phyloP scores from a whole-genome alignment of 2,329 filamentous ascomycete species.

The Calonectria crousiana region DNA sequence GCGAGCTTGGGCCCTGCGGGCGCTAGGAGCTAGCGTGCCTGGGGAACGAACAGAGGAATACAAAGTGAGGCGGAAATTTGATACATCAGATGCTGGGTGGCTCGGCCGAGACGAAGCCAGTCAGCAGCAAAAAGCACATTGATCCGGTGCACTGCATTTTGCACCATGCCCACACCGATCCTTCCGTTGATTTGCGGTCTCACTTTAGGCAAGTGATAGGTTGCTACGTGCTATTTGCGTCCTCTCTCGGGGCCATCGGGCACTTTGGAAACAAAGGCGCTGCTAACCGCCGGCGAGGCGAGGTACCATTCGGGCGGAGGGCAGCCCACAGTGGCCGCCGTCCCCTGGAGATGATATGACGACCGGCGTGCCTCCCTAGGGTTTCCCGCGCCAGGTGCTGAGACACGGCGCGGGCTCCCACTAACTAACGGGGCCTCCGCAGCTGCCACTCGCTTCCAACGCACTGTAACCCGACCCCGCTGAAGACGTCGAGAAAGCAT shows the following conservation, averaged over 20 bases:
- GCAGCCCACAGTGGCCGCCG: conserved; percentile 7
- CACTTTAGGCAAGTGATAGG: not conserved
- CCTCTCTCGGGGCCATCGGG: not conserved
- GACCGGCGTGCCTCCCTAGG: not conserved
- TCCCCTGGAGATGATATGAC: conserved; percentile 17
- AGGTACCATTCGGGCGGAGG: conserved; percentile 17
- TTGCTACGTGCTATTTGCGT: not conserved
- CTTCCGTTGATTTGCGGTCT: not conserved
- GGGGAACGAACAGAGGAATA: conserved; percentile 5
- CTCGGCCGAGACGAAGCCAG: not conserved
- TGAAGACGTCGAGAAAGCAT: not conserved
- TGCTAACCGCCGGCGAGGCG: not conserved
- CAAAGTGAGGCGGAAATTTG: not conserved
- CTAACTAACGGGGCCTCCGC: not conserved
- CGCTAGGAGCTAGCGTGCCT: conserved; percentile 23
- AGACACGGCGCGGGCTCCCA: conserved; percentile 1
- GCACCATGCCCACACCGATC: not conserved
- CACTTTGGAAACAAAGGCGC: not conserved
- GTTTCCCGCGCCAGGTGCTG: conserved; percentile 11
- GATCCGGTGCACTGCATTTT: not conserved
- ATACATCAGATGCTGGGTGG: conserved; percentile 1
- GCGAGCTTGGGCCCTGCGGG: conserved; percentile 27
- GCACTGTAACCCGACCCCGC: conserved; percentile 16
- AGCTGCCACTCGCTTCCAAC: not conserved
- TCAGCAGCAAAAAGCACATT: conserved; percentile 11